Evolutionary conservation across 2,329 filamentous ascomycete species (phyloP).

Genomic region (Phoma sp.): DNA sequence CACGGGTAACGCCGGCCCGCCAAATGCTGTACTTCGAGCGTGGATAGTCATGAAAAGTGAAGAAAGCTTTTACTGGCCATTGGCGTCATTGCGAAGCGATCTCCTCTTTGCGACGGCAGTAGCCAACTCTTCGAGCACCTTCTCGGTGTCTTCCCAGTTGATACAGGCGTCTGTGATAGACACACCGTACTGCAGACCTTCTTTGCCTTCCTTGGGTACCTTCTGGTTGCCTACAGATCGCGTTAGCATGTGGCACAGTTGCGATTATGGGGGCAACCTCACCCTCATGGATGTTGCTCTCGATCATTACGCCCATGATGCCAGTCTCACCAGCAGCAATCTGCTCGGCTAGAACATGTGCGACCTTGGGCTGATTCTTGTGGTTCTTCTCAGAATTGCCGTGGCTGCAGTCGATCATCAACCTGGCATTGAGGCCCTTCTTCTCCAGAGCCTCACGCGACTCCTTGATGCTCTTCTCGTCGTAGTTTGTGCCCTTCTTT

Average conservation of each 20-base stretch:
- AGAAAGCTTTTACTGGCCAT: constrained; percentile 28
- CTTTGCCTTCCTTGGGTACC: constrained; percentile 84
- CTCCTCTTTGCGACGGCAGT: constrained; percentile 78
- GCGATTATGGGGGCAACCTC: constrained; percentile 35
- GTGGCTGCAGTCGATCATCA: constrained; percentile 99
- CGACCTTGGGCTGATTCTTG: constrained; percentile 96
- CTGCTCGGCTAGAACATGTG: constrained; percentile 79
- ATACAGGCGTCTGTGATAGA: constrained; percentile 99
- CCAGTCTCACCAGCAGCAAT: constrained; percentile 81
- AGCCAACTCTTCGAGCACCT: constrained; percentile 78
- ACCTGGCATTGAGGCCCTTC: constrained; percentile 73
- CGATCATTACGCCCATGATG: constrained; percentile 99
- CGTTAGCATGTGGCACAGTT: constrained; percentile 16
- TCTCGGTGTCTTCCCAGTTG: constrained; percentile 87
- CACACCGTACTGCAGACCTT: constrained; percentile 87
- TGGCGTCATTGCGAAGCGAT: constrained; percentile 51
- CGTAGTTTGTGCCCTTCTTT: constrained; percentile 92
- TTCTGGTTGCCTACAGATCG: constrained; percentile 75
- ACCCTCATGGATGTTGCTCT: constrained; percentile 96
- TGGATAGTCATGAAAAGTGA: constrained; percentile 8
- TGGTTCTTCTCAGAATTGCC: constrained; percentile 96
- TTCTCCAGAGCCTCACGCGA: constrained; percentile 80
- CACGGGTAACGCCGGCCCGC: constrained; percentile 34
- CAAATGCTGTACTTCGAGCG: constrained; percentile 20
- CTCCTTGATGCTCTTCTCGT: constrained; percentile 80